phyloP scores from a whole-genome alignment of 306 rosid genomes.

The Gleditsia sinensis region DNA sequence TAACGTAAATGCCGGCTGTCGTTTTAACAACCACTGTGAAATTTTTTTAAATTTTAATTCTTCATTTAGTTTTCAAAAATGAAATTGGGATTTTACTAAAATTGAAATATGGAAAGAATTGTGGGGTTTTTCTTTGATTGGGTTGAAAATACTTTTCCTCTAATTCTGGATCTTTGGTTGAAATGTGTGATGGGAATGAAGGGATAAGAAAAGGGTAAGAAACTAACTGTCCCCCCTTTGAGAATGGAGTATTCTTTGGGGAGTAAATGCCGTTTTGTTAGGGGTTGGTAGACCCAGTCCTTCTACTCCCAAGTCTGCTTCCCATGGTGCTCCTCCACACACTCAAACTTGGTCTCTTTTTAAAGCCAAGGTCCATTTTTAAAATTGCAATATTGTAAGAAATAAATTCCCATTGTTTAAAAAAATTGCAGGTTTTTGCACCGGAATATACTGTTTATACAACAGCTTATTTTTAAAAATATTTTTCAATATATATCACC shows the following conservation, averaged over 20 bases:
- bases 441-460: too few species aligned
- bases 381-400: too few species aligned
- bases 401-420: too few species aligned
- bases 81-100: not conserved
- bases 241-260: slow-evolving; percentile 45
- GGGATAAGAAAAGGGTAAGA: slow-evolving; percentile 33
- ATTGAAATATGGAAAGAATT: not conserved
- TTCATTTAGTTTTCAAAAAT: too few species aligned
- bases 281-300: slow-evolving; percentile 66
- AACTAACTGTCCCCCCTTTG: slow-evolving; percentile 48
- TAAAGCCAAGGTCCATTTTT: too few species aligned
- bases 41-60: too few species aligned
- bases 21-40: not conserved
- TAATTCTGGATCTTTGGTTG: slow-evolving; percentile 68
- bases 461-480: too few species aligned
- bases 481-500: too few species aligned
- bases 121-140: not conserved
- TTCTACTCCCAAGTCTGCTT: not conserved
- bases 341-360: not conserved
- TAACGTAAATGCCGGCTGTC: slow-evolving; percentile 43
- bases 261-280: slow-evolving; percentile 60
- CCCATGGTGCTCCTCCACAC: not conserved
- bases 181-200: slow-evolving; percentile 43
- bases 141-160: slow-evolving; percentile 36
- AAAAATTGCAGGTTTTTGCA: too few species aligned